phyloP scores from a whole-genome alignment of 1,139 yeast species.

The Taphrina communis region DNA sequence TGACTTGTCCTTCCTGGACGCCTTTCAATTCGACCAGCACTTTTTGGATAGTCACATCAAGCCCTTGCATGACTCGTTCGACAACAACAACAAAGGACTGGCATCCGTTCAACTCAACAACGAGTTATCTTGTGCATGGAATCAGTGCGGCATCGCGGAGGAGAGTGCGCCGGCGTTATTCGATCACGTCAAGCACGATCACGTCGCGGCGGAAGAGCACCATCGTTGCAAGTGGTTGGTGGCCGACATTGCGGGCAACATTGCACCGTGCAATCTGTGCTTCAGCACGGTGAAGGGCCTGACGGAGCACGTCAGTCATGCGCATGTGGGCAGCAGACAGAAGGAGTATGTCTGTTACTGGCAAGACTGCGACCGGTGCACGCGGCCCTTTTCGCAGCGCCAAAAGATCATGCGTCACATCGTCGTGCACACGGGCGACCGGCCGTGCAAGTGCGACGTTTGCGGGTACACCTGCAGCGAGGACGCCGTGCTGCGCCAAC shows the following conservation, averaged over 20 bases:
- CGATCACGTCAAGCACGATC: constrained; percentile 52
- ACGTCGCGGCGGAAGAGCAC: constrained; percentile 49
- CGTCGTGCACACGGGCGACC: constrained; percentile 80
- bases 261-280: constrained; percentile 57
- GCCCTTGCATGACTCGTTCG: neutral
- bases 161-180: constrained; percentile 51
- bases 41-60: constrained; percentile 22
- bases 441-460: constrained; percentile 45
- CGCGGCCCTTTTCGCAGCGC: constrained; percentile 72
- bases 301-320: constrained; percentile 64
- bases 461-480: constrained; percentile 65
- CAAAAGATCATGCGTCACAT: constrained; percentile 87
- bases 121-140: constrained; percentile 34
- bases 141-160: constrained; percentile 46
- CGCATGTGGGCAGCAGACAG: constrained; percentile 88
- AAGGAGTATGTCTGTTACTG: constrained; percentile 74
- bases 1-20: constrained; percentile 31
- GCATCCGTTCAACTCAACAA: neutral
- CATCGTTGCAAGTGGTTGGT: constrained; percentile 51
- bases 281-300: constrained; percentile 26
- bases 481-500: constrained; percentile 69
- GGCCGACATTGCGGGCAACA: constrained; percentile 52
- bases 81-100: neutral
- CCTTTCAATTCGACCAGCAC: constrained; percentile 26
- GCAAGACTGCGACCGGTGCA: constrained; percentile 73